Evolutionary conservation across 805 yeast genomes (phyloP), one percentile per base, ranked within the genome.

Genomic region (Ogataea pilisensis): DNA sequence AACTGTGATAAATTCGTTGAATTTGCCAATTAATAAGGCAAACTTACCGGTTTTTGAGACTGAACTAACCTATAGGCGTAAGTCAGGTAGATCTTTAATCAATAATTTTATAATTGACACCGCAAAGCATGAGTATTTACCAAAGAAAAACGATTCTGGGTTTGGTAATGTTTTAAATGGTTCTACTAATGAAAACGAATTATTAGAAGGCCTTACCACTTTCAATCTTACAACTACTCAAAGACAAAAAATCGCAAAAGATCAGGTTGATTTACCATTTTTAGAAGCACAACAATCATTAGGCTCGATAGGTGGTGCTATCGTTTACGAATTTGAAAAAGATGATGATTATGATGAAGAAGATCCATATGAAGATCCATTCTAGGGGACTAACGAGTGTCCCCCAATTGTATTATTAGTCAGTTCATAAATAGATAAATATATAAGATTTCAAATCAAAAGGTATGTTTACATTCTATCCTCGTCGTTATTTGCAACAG

Each of bases 321-420:
- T 93, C 50, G 95, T 91, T 4, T 91, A 91, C 57, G 93, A 93
- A 57, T 93, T 81, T 58, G 98, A 93, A 55, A 87, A 90, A 57
- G 98, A 91, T 61, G 99, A 91, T 60, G 99, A 91, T 61, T 91
- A 90, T 57, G 99, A 91, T 57, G 99, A 91, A 60, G 98, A 93
- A 53, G 99, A 91, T 63, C 97, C 98, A 0, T 91, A 82, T 56
- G 99, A 91, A 59, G 98, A 91, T 57, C 98, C 98, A 5, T 89
- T 88, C 56, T 89, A 63, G 61, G 12, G n/a, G n/a, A n/a, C n/a
- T n/a, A n/a, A n/a, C n/a, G n/a, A n/a, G n/a, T n/a, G n/a, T n/a
- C n/a, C n/a, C n/a, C n/a, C n/a, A n/a, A n/a, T n/a, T n/a, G n/a
- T n/a, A 11, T 25, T 21, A 7, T 6, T 22, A 22, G n/a, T 28